These are phyloP conservation scores for Niveomyces coronatus DNA, from an alignment of 2,329 filamentous ascomycete genomes.

Conservation along the genomic window DNA sequence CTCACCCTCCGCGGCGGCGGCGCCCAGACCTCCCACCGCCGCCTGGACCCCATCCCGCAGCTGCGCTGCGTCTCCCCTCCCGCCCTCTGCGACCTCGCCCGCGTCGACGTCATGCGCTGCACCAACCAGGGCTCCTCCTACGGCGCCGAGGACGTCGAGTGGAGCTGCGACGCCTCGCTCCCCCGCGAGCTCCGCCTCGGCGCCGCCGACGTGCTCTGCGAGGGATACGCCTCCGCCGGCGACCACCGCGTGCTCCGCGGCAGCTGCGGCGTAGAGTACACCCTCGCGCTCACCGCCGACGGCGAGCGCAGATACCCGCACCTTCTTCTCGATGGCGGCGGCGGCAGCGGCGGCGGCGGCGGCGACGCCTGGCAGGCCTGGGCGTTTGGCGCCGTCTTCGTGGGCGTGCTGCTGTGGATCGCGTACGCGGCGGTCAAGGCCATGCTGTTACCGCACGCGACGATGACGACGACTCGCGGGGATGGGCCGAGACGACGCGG, in stretches of 20 bases:
- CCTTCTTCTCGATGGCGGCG: slow-evolving; percentile 29
- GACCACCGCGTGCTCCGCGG: slow-evolving; percentile 86
- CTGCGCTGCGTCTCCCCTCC: slow-evolving; percentile 63
- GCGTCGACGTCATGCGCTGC: slow-evolving; percentile 78
- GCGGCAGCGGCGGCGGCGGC: slow-evolving; percentile 22
- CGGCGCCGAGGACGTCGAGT: slow-evolving; percentile 71
- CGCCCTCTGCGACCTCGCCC: slow-evolving; percentile 56
- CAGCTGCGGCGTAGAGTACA: slow-evolving; percentile 87
- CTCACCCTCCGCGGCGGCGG: slow-evolving; percentile 62
- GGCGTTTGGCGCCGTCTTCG: slow-evolving; percentile 53
- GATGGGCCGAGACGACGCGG: slow-evolving; percentile 17
- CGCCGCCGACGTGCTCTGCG: slow-evolving; percentile 81
- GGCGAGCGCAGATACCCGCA: slow-evolving; percentile 64
- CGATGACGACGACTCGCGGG: background rate
- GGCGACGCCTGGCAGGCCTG: slow-evolving; percentile 25
- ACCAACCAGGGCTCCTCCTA: slow-evolving; percentile 77
- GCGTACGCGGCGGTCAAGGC: slow-evolving; percentile 41
- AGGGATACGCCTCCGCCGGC: slow-evolving; percentile 67
- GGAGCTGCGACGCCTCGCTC: slow-evolving; percentile 65
- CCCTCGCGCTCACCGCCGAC: slow-evolving; percentile 62
- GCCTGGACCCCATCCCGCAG: slow-evolving; percentile 66
- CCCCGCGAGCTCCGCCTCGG: slow-evolving; percentile 60
- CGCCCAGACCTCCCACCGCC: slow-evolving; percentile 62
- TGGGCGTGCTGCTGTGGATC: slow-evolving; percentile 51
- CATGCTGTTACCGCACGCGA: too few relatives aligned